Evolutionary conservation across 495 filamentous ascomycete species (phyloP), one percentile per base, ranked within the genome.

Genomic region (Aspergillus affinis): DNA sequence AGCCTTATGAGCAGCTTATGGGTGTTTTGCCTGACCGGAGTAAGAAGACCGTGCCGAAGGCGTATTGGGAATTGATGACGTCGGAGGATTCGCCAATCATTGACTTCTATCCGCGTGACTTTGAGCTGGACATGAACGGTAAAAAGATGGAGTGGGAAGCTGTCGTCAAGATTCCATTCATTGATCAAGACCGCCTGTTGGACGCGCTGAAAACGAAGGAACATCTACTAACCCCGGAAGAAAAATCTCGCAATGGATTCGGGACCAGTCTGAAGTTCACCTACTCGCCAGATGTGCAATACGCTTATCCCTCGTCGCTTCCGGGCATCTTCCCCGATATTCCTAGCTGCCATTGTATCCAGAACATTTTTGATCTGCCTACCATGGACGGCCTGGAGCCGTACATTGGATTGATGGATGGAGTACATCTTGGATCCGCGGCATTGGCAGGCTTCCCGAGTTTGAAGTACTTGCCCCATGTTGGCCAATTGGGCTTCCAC

Each of bases 61-160:
- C 93, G 4, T 99, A 97, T 72, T 90, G 90, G 72, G 85, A 90
- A 12, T 81, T 99, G 21, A 99, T 99, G 95, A 96, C 90, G 4
- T 88, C 90, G 51, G 76, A 85, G 0, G 82, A 90, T 4, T 97
- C 93, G n/a, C 92, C 95, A 13, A 98, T 99, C 71, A 90, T 96
- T 65, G 93, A 98, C 67, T 98, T 99, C 75, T 99, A 99, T 68
- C 95, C 95, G 27, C 84, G 93, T 58, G 93, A 98, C 62, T 99
- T 99, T 63, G 92, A 97, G 63, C 82, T 99, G 19, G 95, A 99
- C 68, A 97, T 98, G 93, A 97, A 98, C 65, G 95, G 95, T 57
- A 99, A 99, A 81, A 99, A 96, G 79, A 95, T 96, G 92, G 95
- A 98, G 64, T 99, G 95, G 95, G 95, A 99, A 67, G 95, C 94